Conservation (phyloP, 2,329 filamentous ascomycete genomes). For the Tolypocladium nubicola region DNA sequence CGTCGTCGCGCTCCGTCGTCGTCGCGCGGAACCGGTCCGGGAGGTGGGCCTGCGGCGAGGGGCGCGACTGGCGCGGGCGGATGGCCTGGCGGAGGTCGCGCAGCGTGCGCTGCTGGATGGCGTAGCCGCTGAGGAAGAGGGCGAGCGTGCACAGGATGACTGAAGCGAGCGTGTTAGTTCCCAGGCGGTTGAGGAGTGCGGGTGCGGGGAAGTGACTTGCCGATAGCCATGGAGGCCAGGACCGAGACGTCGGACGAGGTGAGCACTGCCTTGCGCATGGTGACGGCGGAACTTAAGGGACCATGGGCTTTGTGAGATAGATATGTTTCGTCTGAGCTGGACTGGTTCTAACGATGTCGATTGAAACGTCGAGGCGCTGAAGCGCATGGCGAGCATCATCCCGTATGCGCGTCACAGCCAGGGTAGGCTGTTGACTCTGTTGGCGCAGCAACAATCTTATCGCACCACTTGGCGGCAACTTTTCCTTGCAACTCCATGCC, state of each 20-base stretch:
- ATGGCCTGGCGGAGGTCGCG: conserved; percentile 67
- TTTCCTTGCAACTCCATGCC: conserved; percentile 1
- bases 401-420: conserved; percentile 1
- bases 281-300: neutral
- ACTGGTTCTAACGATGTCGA: neutral
- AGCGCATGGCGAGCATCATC: neutral
- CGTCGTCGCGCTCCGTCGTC: conserved; percentile 36
- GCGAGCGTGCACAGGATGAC: conserved; percentile 70
- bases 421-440: conserved; percentile 15
- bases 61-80: conserved; percentile 32
- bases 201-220: conserved; percentile 30
- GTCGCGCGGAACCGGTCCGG: conserved; percentile 38
- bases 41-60: conserved; percentile 37
- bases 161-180: conserved; percentile 15
- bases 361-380: neutral
- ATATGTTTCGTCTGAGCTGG: neutral
- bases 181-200: conserved; percentile 8
- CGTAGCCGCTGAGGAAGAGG: conserved; percentile 81
- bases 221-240: conserved; percentile 50
- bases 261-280: conserved; percentile 43
- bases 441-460: conserved; percentile 36
- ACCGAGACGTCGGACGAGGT: conserved; percentile 62
- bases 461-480: conserved; percentile 7
- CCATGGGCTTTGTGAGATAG: too few species aligned
- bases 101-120: conserved; percentile 78